Percentiles rank a stretch among this genome's conserved stretches.
Conservation (phyloP, 2,329 filamentous ascomycete genomes). For the Grosmannia huntii region DNA sequence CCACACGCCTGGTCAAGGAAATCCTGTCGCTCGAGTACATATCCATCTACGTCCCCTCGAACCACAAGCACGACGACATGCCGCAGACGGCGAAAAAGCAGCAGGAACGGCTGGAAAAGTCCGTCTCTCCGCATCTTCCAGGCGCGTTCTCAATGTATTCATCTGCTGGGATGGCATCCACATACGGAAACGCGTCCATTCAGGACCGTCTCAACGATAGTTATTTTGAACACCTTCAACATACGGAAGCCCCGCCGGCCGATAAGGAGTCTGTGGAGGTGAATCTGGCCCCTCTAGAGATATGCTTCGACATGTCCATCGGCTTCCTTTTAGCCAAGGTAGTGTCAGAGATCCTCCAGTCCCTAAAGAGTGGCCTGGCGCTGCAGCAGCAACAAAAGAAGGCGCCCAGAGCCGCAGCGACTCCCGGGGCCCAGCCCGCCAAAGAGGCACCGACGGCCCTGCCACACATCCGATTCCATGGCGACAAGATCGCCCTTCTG, state of each 20-base stretch:
- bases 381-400: constrained; percentile 3
- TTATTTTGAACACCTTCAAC: not conserved
- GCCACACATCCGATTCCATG: constrained; percentile 29
- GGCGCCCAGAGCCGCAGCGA: not conserved
- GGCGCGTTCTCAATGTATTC: constrained; percentile 46
- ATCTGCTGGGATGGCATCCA: constrained; percentile 5
- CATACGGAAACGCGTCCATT: not conserved
- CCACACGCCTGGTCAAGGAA: constrained; percentile 42
- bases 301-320: constrained; percentile 44
- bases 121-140: constrained; percentile 39
- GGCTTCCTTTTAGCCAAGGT: constrained; percentile 42
- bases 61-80: constrained; percentile 30
- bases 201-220: constrained; percentile 10
- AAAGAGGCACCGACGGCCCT: no score
- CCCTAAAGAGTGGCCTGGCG: constrained; percentile 5
- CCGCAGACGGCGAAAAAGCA: constrained; percentile 7
- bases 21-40: constrained; percentile 35
- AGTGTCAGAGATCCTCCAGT: constrained; percentile 30
- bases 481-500: constrained; percentile 38
- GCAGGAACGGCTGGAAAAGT: constrained; percentile 19
- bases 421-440: not conserved
- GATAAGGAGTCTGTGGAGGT: constrained; percentile 33
- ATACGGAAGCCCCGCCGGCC: not conserved
- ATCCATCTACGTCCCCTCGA: constrained; percentile 42
- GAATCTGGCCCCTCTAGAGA: constrained; percentile 34